Conservation (phyloP, 140 eudicot genomes). For the Erigeron philadelphicus region DNA sequence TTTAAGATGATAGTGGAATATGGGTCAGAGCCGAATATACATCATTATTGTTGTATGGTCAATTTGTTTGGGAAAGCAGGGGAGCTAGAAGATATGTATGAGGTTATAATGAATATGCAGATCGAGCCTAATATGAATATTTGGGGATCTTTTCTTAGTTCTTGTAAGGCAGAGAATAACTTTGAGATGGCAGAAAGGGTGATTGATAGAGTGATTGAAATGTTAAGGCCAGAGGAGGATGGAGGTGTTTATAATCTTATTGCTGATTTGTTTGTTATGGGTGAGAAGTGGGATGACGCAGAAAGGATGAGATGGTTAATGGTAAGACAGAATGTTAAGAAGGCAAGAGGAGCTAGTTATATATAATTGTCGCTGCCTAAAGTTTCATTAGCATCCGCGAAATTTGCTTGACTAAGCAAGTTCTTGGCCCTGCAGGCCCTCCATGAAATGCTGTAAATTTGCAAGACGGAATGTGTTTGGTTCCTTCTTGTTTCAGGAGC, state of each 20-base stretch:
- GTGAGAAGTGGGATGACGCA: conserved; percentile 55
- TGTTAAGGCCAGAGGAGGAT: conserved; percentile 46
- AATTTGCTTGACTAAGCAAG: background rate
- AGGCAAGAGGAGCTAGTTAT: conserved; percentile 51
- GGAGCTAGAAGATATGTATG: conserved; percentile 37
- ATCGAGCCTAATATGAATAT: conserved; percentile 48
- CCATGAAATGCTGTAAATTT: background rate
- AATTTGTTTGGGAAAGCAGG: conserved; percentile 65
- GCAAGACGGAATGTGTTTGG: conserved; percentile 5
- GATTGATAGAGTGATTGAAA: conserved; percentile 33
- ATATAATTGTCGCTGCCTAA: background rate
- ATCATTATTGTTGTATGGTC: conserved; percentile 68
- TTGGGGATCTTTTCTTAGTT: conserved; percentile 52
- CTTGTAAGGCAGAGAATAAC: conserved; percentile 52
- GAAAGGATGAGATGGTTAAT: conserved; percentile 44
- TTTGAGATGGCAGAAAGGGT: conserved; percentile 60
- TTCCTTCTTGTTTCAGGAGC: conserved; percentile 17
- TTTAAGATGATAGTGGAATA: conserved; percentile 41
- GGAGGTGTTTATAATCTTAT: conserved; percentile 58
- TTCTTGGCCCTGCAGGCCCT: background rate
- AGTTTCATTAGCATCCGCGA: background rate
- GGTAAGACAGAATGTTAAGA: conserved; percentile 42
- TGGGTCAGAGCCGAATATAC: conserved; percentile 48
- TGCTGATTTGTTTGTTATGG: conserved; percentile 53
- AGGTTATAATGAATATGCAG: conserved; percentile 45